phyloP scores from a whole-genome alignment of 345 rosid species.

The Pistacia integerrima region DNA sequence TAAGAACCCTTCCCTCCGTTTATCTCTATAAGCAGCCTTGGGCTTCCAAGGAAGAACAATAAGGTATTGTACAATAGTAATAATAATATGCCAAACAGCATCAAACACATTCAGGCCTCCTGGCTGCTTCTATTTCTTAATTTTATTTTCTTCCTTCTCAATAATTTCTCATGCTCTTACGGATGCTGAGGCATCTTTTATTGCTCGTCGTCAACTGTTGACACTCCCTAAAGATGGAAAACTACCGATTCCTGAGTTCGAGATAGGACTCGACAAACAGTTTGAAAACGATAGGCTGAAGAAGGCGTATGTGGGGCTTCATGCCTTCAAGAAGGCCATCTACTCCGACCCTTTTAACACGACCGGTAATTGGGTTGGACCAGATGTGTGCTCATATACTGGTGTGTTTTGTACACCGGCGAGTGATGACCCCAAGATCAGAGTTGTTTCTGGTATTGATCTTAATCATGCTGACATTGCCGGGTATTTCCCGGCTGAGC shows the following conservation, averaged over 20 bases:
- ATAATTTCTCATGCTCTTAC: conserved; percentile 46
- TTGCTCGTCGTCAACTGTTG: conserved; percentile 69
- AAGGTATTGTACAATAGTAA: conserved; percentile 29
- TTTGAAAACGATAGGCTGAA: conserved; percentile 63
- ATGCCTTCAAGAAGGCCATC: conserved; percentile 73
- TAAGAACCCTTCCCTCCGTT: conserved; percentile 25
- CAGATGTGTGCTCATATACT: conserved; percentile 58
- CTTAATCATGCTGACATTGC: conserved; percentile 83
- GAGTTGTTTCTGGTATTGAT: conserved; percentile 70
- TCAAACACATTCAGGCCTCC: conserved; percentile 33
- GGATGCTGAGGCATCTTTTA: conserved; percentile 54
- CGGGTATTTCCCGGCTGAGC: conserved; percentile 66
- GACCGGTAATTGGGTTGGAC: conserved; percentile 74
- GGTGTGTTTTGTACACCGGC: conserved; percentile 79
- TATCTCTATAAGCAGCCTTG: conserved; percentile 65
- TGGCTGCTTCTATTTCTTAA: conserved; percentile 55
- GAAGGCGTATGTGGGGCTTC: conserved; percentile 69
- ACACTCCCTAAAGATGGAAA: conserved; percentile 40
- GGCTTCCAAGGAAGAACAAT: conserved; percentile 37
- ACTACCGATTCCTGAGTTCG: conserved; percentile 38
- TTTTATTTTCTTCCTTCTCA: conserved; percentile 20
- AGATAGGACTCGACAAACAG: conserved; percentile 22
- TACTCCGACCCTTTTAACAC: conserved; percentile 75
- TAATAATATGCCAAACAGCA: conserved; percentile 40
- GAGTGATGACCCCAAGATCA: conserved; percentile 49